Evolutionary conservation across 768 basidiomycete genomes (phyloP), one percentile per base, ranked within the genome.

Genomic region (Rhodotorula paludigena): DNA sequence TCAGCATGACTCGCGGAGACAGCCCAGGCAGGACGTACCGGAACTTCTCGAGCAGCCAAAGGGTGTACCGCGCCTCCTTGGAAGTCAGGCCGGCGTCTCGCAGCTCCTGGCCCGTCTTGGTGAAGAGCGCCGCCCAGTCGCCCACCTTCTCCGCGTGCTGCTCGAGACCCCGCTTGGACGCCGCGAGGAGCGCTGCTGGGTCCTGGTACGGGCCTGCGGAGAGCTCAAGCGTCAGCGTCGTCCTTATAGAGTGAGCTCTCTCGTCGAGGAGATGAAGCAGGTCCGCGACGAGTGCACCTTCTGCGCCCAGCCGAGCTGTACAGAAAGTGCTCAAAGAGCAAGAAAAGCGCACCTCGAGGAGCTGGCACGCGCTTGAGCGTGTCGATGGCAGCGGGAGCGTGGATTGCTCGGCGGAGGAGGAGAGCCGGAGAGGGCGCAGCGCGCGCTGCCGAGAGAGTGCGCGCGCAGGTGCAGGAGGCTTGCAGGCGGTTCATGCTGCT

Each of bases 41-140:
- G 59, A 42, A 66, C 54, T 45, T 39, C n/a, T 66, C 64, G 28
- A 66, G 25, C 52, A 66, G 28, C 64, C 64, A 60, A n/a, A 66
- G 54, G 28, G 30, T 21, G 39, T 66, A 66, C 44, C 59, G 21
- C 15, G 45, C 20, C 44, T 66, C 53, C 52, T 55, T 39, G 30
- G 44, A 25, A 2, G 36, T 38, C 64, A 66, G 52, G 32, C 64
- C 64, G 15, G 48, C 38, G 25, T 66, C 64, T 20, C 54, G 20
- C 45, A 60, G 25, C 30, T 66, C 39, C 10, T 28, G 28, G 38
- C 45, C 18, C 38, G 58, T 49, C 53, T 60, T 60, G 45, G 38
- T 28, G 36, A 66, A 66, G 11, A 60, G 38, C n/a, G 42, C 64
- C 4, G 11, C 4, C 64, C 64, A 66, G 42, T 30, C 36, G 8